phyloP scores from a whole-genome alignment of 2,329 filamentous ascomycete genomes.

The Stemphylium vesicarium region DNA sequence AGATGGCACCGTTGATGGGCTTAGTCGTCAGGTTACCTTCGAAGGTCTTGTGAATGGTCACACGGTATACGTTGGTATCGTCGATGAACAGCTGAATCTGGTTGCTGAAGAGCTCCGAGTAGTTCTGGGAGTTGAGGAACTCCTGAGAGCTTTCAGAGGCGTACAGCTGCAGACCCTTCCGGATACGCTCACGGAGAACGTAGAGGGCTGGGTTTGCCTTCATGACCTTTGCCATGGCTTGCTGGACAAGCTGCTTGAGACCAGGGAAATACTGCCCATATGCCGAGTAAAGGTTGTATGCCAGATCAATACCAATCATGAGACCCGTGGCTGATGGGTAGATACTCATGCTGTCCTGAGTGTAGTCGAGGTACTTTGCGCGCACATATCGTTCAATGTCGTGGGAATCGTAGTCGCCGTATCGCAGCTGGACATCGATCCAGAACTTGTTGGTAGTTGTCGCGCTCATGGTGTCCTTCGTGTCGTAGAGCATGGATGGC shows the following conservation, averaged over 20 bases:
- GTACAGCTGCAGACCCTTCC: slow-evolving; percentile 97
- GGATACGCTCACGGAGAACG: slow-evolving; percentile 94
- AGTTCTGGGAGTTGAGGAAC: slow-evolving; percentile 99
- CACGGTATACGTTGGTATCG: slow-evolving; percentile 98
- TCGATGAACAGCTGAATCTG: slow-evolving; percentile 99
- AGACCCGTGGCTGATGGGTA: slow-evolving; percentile 96
- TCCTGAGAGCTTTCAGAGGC: slow-evolving; percentile 99
- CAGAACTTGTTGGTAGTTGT: slow-evolving; percentile 99
- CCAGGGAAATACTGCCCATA: slow-evolving; percentile 99
- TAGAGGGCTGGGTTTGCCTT: slow-evolving; percentile 98
- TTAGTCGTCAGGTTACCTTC: slow-evolving; percentile 99
- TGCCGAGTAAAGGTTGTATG: slow-evolving; percentile 97
- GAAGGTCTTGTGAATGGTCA: slow-evolving; percentile 99
- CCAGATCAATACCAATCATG: slow-evolving; percentile 97
- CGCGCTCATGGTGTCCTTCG: slow-evolving; percentile 91
- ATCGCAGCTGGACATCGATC: slow-evolving; percentile 94
- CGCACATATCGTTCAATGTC: slow-evolving; percentile 98
- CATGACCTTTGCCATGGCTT: slow-evolving; percentile 99
- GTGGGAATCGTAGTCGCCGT: slow-evolving; percentile 98
- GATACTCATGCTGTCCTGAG: slow-evolving; percentile 97
- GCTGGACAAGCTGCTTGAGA: slow-evolving; percentile 91
- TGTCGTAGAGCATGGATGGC: slow-evolving; percentile 92
- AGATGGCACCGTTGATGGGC: slow-evolving; percentile 98
- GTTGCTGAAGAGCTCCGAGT: slow-evolving; percentile 98
- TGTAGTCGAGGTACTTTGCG: slow-evolving; percentile 98